Base-by-base conservation (phyloP, 78 protist species). In the Salpingoeca rosetta region DNA sequence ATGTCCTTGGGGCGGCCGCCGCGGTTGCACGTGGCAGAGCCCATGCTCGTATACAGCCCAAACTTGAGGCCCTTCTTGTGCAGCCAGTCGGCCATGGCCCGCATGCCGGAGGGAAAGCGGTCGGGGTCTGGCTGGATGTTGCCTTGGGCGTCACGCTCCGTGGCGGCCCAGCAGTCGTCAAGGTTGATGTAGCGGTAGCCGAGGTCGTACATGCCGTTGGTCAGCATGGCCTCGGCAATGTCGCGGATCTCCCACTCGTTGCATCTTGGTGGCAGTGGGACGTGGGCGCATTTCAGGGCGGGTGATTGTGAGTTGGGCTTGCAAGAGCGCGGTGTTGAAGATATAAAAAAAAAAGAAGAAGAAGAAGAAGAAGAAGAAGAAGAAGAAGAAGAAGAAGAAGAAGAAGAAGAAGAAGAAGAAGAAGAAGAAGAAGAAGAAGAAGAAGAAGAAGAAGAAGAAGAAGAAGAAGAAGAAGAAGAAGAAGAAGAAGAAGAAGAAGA, bases 121-220 rank as follows among this genome's bases (percentile, higher is more conserved):
- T 44, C 2, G 42, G 86, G 80, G 17, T 51, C 76, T n/a, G 79
- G 39, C 82, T 42, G 57, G 51, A 83, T 25, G 45, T 57, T 27
- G 28, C 86, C 86, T 27, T 65, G 27, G 25, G 79, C 7, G 37
- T 24, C 41, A 28, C 86, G 73, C 28, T 83, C 41, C 45, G 3
- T 1, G 2, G 75, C 86, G 24, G 80, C 80, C 86, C 86, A 83
- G 31, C 86, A 82, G 27, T 82, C 85, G 72, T 82, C 85, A 10
- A 36, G 41, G 56, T 76, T 73, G 77, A 73, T 73, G 77, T 73
- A 73, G 12, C 28, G 77, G 28, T 28, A 73, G 77, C 77, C 77
- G 37, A 35, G 40, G 22, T 73, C 77, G 22, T 73, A 26, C 77
- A 73, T 73, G 77, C 77, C 77, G 77, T 73, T 73, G 26, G 38